phyloP scores from a whole-genome alignment of 2,329 filamentous ascomycete species.

The Purpureocillium lavendulum region DNA sequence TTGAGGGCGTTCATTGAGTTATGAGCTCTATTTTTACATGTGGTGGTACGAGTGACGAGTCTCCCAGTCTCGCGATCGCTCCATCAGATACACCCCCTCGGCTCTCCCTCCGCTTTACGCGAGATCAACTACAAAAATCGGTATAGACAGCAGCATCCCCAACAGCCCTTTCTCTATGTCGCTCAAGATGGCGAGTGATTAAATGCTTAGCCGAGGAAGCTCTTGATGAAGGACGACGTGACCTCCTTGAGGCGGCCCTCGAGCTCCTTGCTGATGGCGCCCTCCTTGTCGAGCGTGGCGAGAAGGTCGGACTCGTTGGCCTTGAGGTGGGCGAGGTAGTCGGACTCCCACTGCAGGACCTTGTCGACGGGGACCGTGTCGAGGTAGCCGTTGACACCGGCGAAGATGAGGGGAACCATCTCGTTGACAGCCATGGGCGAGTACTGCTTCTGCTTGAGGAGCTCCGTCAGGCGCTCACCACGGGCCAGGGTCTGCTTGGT shows the following conservation, averaged over 20 bases:
- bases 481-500: constrained; percentile 98
- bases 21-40: constrained; percentile 56
- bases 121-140: constrained; percentile 34
- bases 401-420: constrained; percentile 99
- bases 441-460: constrained; percentile 99
- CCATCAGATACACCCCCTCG: constrained; percentile 38
- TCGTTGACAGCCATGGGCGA: constrained; percentile 97
- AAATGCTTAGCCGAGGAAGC: constrained; percentile 57
- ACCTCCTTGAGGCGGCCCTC: constrained; percentile 76
- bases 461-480: constrained; percentile 98
- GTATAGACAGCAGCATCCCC: constrained; percentile 40
- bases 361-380: constrained; percentile 83
- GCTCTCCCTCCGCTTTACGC: constrained; percentile 36
- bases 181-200: constrained; percentile 18
- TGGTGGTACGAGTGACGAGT: constrained; percentile 41
- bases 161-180: constrained; percentile 21
- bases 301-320: constrained; percentile 81
- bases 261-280: constrained; percentile 88
- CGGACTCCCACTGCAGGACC: constrained; percentile 88
- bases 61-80: constrained; percentile 35
- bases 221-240: constrained; percentile 80
- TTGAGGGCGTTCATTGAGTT: constrained; percentile 53
- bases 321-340: constrained; percentile 89
- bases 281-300: constrained; percentile 88
- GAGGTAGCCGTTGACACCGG: constrained; percentile 96